Conservation (phyloP, 768 basidiomycete species). For the Lactarius hengduanensis region DNA sequence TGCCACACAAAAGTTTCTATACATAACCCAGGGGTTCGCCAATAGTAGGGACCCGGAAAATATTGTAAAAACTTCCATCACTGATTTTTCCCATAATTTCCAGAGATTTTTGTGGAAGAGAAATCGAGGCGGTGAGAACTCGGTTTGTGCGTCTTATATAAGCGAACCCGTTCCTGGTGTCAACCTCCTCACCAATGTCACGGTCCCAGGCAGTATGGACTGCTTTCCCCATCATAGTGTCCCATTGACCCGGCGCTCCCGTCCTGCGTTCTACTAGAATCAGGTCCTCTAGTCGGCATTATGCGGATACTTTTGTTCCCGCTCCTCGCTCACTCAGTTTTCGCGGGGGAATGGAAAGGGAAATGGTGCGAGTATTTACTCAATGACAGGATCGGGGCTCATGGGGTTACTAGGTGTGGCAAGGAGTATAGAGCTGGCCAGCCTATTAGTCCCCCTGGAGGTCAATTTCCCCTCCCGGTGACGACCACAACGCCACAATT, state of each 20-base stretch:
- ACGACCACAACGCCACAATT: slow-evolving; percentile 41
- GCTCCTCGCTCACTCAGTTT: background rate
- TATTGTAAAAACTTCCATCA: no score
- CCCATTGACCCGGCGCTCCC: background rate
- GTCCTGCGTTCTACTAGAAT: background rate
- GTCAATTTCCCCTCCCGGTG: slow-evolving; percentile 42
- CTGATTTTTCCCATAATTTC: no score
- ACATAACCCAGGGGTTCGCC: no score
- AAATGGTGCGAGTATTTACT: slow-evolving; percentile 1
- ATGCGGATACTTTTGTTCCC: background rate
- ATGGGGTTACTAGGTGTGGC: slow-evolving; percentile 40
- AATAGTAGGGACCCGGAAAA: no score
- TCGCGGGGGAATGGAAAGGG: background rate
- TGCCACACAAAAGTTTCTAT: no score
- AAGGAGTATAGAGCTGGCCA: slow-evolving; percentile 47
- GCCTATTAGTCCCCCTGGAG: slow-evolving; percentile 46
- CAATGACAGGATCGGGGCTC: no score
- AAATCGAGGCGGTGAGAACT: no score
- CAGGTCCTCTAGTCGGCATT: background rate
- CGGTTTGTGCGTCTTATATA: no score
- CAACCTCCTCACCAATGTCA: background rate
- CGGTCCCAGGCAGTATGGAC: background rate
- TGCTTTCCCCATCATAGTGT: background rate
- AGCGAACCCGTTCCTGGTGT: background rate
- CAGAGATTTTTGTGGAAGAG: no score